Percentiles rank a stretch among this genome's conserved stretches.
These are phyloP conservation scores for Nephelium lappaceum DNA, from an alignment of 345 rosid species.

Conservation along the genomic window DNA sequence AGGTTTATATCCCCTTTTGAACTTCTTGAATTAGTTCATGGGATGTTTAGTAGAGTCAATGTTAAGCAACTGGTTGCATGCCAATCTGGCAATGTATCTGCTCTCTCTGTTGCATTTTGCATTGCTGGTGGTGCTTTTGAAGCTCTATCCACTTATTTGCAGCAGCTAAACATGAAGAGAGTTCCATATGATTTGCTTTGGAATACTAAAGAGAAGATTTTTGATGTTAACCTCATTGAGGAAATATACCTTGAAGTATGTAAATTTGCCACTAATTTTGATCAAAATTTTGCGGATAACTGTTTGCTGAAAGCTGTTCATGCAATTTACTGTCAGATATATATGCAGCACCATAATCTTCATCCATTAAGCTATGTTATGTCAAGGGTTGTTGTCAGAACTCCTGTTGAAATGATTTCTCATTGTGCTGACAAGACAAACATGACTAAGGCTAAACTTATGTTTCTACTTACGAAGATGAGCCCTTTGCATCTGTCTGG, in stretches of 20 bases:
- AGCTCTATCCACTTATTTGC: slow-evolving; percentile 52
- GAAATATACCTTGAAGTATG: slow-evolving; percentile 60
- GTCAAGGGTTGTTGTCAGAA: slow-evolving; percentile 50
- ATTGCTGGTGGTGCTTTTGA: slow-evolving; percentile 72
- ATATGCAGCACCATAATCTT: slow-evolving; percentile 36
- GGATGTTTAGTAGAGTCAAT: slow-evolving; percentile 54
- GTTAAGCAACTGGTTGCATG: slow-evolving; percentile 27
- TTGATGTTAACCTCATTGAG: slow-evolving; percentile 55
- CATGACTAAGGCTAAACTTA: slow-evolving; percentile 59
- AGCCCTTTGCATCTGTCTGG: slow-evolving; percentile 69
- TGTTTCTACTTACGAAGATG: slow-evolving; percentile 70
- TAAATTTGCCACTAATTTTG: slow-evolving; percentile 49
- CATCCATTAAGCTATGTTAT: slow-evolving; percentile 62
- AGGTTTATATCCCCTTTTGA: slow-evolving; percentile 68
- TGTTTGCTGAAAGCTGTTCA: slow-evolving; percentile 68
- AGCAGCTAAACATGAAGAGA: slow-evolving; percentile 46
- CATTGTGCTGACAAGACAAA: slow-evolving; percentile 51
- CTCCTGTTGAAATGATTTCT: slow-evolving; percentile 66
- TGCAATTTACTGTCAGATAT: slow-evolving; percentile 46
- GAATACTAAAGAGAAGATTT: slow-evolving; percentile 49
- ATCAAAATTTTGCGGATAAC: slow-evolving; percentile 50
- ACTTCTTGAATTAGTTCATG: slow-evolving; percentile 61
- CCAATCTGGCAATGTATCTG: slow-evolving; percentile 31
- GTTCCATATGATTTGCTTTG: slow-evolving; percentile 51
- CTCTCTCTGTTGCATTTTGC: slow-evolving; percentile 58